Conservation (phyloP, 306 rosid species). For the Senna siamea region DNA sequence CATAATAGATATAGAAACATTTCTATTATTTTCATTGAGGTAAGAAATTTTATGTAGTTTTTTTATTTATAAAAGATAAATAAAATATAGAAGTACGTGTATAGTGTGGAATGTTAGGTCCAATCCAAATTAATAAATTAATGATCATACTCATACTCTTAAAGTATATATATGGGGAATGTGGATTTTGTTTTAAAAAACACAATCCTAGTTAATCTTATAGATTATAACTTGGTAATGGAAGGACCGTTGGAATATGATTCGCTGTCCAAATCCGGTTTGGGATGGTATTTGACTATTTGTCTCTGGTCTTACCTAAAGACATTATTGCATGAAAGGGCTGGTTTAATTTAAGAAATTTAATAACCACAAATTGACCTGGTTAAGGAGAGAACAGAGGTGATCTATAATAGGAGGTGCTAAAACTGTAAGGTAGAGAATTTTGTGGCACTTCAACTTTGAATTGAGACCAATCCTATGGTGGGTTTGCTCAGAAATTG, state of each 20-base stretch:
- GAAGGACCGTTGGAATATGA: neutral
- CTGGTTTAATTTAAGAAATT: slow-evolving; percentile 37
- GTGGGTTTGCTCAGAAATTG: slow-evolving; percentile 34
- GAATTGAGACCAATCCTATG: slow-evolving; percentile 1
- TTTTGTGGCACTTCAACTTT: slow-evolving; percentile 22
- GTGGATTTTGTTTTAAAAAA: no score
- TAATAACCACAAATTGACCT: neutral
- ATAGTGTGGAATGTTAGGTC: no score
- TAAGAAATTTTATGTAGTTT: no score
- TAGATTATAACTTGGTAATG: neutral
- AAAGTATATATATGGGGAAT: no score
- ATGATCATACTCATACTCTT: no score
- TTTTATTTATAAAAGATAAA: no score
- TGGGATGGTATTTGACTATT: slow-evolving; percentile 12
- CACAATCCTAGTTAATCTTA: no score
- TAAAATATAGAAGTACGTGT: no score
- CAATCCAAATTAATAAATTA: no score
- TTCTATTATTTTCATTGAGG: neutral
- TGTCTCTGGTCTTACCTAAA: slow-evolving; percentile 7
- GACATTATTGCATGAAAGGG: slow-evolving; percentile 9
- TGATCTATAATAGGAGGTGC: slow-evolving; percentile 33
- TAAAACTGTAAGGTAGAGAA: slow-evolving; percentile 15
- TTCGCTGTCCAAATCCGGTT: neutral
- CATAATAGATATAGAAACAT: neutral
- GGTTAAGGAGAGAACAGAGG: slow-evolving; percentile 31